Evolutionary conservation across 163 green algal species (phyloP), one percentile per base, ranked within the genome.

Genomic region (Scenedesmus sp.): DNA sequence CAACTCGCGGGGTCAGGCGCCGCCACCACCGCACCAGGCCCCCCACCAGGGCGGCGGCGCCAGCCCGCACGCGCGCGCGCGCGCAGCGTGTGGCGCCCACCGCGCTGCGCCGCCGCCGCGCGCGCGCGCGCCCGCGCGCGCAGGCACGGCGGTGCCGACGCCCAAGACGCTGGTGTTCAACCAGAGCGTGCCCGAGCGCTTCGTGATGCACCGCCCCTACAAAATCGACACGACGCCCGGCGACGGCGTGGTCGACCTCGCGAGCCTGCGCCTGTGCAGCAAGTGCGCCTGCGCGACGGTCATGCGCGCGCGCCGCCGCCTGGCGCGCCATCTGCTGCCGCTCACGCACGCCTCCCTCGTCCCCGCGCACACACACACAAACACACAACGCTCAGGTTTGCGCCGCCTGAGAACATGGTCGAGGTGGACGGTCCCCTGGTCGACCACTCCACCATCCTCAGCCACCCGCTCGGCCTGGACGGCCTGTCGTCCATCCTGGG

Each of bases 91-190:
- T 11, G 11, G 14, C 14, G 45, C 45, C 45, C 45, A 60, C 50
- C 50, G 9, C n/a, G n/a, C n/a, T n/a, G n/a, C n/a, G n/a, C n/a
- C n/a, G n/a, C n/a, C n/a, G n/a, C n/a, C n/a, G n/a, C n/a, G n/a
- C n/a, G n/a, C n/a, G n/a, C n/a, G n/a, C n/a, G n/a, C n/a, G n/a
- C n/a, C n/a, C n/a, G n/a, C n/a, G n/a, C n/a, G n/a, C n/a, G n/a
- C 63, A 62, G 65, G 65, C 47, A 62, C 44, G 22, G 22, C 20
- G 26, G 44, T 74, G 13, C 44, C 44, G 10, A 74, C 65, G 11
- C 45, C 65, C 7, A 44, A 24, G 7, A 74, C 65, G 10, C 24
- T 74, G 26, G 50, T 74, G n/a, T 74, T 74, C 45, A 62, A 74
- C 65, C 26, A 74, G 26, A 33, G 14, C 24, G 31, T 74, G 9